Percentiles rank a stretch among this genome's conserved stretches.
phyloP scores from a whole-genome alignment of 2,329 filamentous ascomycete genomes.

The Neopestalotiopsis clavispora region DNA sequence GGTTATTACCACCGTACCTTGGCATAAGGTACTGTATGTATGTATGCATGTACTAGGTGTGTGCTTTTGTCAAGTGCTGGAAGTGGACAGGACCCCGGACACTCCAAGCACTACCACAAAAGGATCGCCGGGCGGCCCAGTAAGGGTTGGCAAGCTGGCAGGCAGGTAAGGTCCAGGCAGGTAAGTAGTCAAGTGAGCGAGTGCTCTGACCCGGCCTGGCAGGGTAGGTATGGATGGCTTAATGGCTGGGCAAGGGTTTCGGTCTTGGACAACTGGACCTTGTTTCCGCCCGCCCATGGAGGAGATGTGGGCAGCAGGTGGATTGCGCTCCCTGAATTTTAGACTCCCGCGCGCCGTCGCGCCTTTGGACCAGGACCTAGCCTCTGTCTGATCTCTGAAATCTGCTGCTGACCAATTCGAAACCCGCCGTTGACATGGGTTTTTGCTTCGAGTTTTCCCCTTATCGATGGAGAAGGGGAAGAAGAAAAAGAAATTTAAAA shows the following conservation, averaged over 20 bases:
- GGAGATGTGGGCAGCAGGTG: not conserved
- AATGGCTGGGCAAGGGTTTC: not conserved
- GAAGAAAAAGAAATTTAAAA: not conserved
- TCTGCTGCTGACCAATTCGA: slow-evolving; percentile 8
- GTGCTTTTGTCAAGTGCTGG: no score
- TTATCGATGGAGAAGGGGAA: not conserved
- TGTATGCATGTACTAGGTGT: no score
- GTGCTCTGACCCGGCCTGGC: not conserved
- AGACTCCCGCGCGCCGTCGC: slow-evolving; percentile 14
- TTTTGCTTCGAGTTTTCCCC: slow-evolving; percentile 3
- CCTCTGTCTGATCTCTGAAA: not conserved
- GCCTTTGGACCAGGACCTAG: not conserved
- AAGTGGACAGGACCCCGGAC: no score
- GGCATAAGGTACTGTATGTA: not conserved
- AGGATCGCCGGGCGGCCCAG: no score
- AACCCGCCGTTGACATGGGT: not conserved
- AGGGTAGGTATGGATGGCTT: not conserved
- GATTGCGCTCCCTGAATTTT: slow-evolving; percentile 6
- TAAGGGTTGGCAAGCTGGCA: no score
- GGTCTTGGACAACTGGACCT: not conserved
- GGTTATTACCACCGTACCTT: not conserved
- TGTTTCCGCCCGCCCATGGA: not conserved
- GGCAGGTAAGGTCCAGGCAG: not conserved
- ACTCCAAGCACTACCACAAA: no score
- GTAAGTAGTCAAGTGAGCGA: not conserved